A percentile compares a stretch with the other conserved stretches of the same genome.
These are phyloP conservation scores for Onygena corvina DNA, from an alignment of 2,329 filamentous ascomycete species.

Conservation along the genomic window DNA sequence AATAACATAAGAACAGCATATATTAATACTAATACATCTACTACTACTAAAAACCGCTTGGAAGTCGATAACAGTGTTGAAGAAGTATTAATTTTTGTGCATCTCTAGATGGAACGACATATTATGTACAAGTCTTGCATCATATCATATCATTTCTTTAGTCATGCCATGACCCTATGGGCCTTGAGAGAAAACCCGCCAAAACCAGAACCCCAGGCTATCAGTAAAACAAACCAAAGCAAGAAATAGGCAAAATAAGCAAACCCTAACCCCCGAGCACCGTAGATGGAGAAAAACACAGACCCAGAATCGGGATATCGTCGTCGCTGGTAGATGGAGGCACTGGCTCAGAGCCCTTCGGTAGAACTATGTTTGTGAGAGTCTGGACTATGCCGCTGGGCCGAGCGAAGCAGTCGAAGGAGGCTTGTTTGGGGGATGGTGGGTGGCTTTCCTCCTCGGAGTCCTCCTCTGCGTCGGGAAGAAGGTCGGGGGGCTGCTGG, in stretches of 20 bases:
- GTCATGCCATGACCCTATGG: not conserved
- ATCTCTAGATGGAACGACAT: conserved; percentile 5
- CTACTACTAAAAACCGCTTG: too few species aligned
- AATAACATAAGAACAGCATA: too few species aligned
- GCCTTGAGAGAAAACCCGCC: not conserved
- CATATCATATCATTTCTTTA: conserved; percentile 1
- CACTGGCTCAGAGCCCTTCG: not conserved
- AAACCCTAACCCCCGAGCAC: not conserved
- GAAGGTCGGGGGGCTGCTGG: conserved; percentile 55
- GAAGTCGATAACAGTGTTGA: not conserved
- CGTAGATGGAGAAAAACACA: conserved; percentile 3
- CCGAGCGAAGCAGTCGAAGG: conserved; percentile 47
- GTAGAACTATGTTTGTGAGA: not conserved
- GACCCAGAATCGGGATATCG: not conserved
- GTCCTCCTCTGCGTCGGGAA: conserved; percentile 51
- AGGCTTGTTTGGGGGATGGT: conserved; percentile 49
- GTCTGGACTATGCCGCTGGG: not conserved
- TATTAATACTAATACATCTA: too few species aligned
- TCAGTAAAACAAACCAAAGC: too few species aligned
- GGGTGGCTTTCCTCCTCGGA: conserved; percentile 63
- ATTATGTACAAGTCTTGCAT: not conserved
- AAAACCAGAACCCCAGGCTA: not conserved
- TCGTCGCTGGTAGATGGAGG: not conserved
- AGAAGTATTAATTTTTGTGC: not conserved
- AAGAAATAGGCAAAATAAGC: not conserved